phyloP scores from a whole-genome alignment of 148 eudicot genomes.

The Chenopodium berlandieri region DNA sequence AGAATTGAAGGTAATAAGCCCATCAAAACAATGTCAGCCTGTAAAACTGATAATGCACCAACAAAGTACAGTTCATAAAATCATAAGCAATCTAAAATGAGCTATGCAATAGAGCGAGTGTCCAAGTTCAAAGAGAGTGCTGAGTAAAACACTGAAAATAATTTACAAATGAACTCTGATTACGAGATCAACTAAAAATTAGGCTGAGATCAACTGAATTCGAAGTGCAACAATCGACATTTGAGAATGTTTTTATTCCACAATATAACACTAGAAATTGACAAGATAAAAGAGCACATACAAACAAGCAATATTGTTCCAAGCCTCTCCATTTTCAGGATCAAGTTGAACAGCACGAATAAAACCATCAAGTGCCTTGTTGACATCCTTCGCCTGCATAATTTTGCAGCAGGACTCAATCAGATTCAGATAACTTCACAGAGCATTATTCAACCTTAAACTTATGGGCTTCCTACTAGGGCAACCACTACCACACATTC shows the following conservation, averaged over 20 bases:
- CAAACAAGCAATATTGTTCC: conserved; percentile 97
- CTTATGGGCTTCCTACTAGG: not conserved
- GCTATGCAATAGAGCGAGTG: not conserved
- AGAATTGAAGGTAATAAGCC: not conserved
- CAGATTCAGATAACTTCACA: not conserved
- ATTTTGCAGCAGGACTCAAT: conserved; percentile 9
- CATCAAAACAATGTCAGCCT: conserved; percentile 14
- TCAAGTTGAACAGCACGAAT: conserved; percentile 94
- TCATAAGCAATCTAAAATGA: not conserved
- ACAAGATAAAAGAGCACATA: conserved; percentile 39
- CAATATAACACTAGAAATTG: not conserved
- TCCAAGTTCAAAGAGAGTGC: no score
- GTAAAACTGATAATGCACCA: not conserved
- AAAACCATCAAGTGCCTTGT: conserved; percentile 82
- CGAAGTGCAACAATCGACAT: not conserved
- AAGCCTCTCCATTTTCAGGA: conserved; percentile 97
- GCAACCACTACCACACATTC: not conserved
- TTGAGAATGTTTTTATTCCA: not conserved
- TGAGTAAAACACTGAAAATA: no score
- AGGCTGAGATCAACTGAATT: no score
- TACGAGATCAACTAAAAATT: no score
- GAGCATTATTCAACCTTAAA: not conserved
- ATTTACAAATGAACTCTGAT: no score
- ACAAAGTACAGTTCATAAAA: not conserved
- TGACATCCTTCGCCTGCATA: conserved; percentile 75